A percentile compares a stretch with the other conserved stretches of the same genome.
Evolutionary conservation across 306 rosid genomes (phyloP).

Genomic region (Cucurbita moschata): DNA sequence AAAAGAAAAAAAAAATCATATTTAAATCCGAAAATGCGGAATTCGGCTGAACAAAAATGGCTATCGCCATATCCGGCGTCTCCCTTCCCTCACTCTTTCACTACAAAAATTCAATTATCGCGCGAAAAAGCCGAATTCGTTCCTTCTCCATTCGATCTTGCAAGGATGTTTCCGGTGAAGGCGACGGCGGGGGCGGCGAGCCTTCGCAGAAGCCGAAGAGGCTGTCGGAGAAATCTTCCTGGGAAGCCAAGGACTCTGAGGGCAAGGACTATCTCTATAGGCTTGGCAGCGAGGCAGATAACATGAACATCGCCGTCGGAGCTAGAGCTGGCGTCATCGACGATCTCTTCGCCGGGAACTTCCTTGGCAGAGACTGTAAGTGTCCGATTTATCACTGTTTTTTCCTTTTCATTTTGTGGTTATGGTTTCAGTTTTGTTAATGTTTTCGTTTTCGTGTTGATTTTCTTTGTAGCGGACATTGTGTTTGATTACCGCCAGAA

Average conservation of each 20-base stretch:
- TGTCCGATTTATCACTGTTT: background rate
- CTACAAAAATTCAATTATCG: background rate
- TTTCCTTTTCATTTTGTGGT: background rate
- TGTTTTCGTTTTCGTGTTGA: background rate
- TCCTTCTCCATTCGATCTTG: slow-evolving; percentile 15
- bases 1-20: background rate
- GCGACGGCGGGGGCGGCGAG: slow-evolving; percentile 2
- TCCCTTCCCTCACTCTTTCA: slow-evolving; percentile 24
- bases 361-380: slow-evolving; percentile 75
- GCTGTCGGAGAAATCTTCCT: slow-evolving; percentile 72
- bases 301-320: slow-evolving; percentile 93
- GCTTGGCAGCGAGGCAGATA: slow-evolving; percentile 79
- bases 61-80: slow-evolving; percentile 14
- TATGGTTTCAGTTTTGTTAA: background rate
- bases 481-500: slow-evolving; percentile 96
- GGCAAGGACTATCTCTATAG: slow-evolving; percentile 78
- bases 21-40: background rate
- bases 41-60: slow-evolving; percentile 12
- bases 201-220: slow-evolving; percentile 16
- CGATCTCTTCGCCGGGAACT: slow-evolving; percentile 63
- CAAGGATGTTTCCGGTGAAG: slow-evolving; percentile 10
- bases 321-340: slow-evolving; percentile 81
- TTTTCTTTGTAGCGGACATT: slow-evolving; percentile 46
- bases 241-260: slow-evolving; percentile 68
- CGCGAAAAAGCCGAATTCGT: background rate